A percentile compares a stretch with the other conserved stretches of the same genome.
phyloP scores from a whole-genome alignment of 2,329 filamentous ascomycete species.

The Colletotrichum paranaense region DNA sequence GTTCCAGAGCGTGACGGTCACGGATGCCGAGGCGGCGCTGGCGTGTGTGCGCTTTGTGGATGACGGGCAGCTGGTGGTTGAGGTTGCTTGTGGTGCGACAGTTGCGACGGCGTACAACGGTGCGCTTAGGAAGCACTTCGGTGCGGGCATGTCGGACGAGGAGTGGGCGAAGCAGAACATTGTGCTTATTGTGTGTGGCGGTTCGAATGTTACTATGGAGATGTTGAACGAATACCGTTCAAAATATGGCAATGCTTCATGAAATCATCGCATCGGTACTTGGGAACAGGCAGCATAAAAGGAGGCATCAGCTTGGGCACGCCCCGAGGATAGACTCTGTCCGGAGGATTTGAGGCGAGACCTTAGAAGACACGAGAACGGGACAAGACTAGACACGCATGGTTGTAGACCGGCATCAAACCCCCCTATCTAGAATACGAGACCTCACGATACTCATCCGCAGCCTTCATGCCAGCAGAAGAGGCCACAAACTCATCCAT shows the following conservation, averaged over 20 bases:
- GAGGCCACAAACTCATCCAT: slow-evolving; percentile 37
- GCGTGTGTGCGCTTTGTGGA: slow-evolving; percentile 83
- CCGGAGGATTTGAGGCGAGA: neutral
- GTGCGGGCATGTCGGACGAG: slow-evolving; percentile 61
- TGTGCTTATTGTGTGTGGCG: slow-evolving; percentile 88
- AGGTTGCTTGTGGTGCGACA: slow-evolving; percentile 86
- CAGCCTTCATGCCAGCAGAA: slow-evolving; percentile 7
- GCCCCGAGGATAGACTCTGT: neutral
- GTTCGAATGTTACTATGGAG: slow-evolving; percentile 72
- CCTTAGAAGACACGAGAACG: neutral
- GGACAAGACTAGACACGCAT: neutral
- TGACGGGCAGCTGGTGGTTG: slow-evolving; percentile 84
- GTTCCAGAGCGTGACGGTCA: slow-evolving; percentile 70
- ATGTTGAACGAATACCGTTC: slow-evolving; percentile 69
- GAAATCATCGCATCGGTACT: neutral
- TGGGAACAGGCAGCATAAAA: neutral
- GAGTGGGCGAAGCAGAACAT: slow-evolving; percentile 77
- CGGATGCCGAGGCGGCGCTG: slow-evolving; percentile 82
- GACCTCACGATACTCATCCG: slow-evolving; percentile 21
- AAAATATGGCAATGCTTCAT: slow-evolving; percentile 46
- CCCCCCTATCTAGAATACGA: slow-evolving; percentile 12
- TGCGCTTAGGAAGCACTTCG: slow-evolving; percentile 69
- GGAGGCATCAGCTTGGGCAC: neutral
- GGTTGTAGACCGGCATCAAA: neutral
- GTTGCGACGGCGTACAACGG: slow-evolving; percentile 76